Percentiles rank a stretch among this genome's conserved stretches.
These are phyloP conservation scores for Murraya paniculata DNA, from an alignment of 345 rosid genomes.

Conservation along the genomic window DNA sequence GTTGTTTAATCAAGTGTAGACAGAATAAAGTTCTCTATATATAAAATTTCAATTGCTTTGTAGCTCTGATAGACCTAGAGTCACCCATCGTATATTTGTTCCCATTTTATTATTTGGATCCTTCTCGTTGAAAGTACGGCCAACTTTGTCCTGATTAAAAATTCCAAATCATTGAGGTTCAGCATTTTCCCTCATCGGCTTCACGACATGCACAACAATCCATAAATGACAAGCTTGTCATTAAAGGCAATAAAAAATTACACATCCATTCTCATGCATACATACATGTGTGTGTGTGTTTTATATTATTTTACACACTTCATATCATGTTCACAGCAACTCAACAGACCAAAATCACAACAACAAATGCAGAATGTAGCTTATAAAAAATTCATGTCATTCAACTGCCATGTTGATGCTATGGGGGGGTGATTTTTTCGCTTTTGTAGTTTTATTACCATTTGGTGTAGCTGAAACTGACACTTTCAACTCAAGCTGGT, in stretches of 20 bases:
- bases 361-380: neutral
- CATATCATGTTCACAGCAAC: constrained; percentile 13
- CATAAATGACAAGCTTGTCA: neutral
- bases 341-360: constrained; percentile 4
- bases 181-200: constrained; percentile 14
- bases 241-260: neutral
- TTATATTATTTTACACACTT: neutral
- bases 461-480: constrained; percentile 29
- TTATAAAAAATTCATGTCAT: neutral
- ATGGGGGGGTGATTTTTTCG: constrained; percentile 21
- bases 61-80: neutral
- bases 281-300: neutral
- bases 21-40: neutral
- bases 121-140: neutral
- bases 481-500: constrained; percentile 20
- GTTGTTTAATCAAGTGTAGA: neutral
- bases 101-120: neutral
- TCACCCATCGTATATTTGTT: neutral
- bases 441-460: constrained; percentile 25
- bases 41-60: neutral
- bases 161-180: constrained; percentile 6
- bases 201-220: constrained; percentile 9
- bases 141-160: neutral
- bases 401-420: neutral
- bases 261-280: neutral